Base-by-base conservation (phyloP, 2,329 filamentous ascomycete genomes). In the Seiridium cupressi region DNA sequence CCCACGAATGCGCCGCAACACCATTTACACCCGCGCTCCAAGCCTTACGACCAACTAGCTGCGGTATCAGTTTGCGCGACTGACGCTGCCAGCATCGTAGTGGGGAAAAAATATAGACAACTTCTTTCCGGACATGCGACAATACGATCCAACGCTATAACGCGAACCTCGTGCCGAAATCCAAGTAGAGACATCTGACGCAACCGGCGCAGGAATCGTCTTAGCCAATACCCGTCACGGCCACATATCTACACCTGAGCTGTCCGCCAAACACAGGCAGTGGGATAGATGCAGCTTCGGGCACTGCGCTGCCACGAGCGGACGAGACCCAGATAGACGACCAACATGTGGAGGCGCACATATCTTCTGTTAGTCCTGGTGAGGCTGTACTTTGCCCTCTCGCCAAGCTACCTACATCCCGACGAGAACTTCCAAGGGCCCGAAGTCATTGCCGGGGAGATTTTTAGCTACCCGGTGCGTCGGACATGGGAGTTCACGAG, bases 381-480 rank as follows among this genome's bases (percentile, higher is more conserved):
- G 70, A 90, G 95, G 76, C 84, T 98, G 71, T 98, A 94, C 85
- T 94, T 98, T 74, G 94, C 95, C 62, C 80, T 98, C 65, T 93
- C 90, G 64, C 91, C 95, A 61, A 98, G 94, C 81, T 99, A 99
- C 76, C 86, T 99, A 51, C 95, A 99, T 75, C 95, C 95, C 4
- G 95, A 99, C 79, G 95, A 99, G 83, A 95, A 98, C 81, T 99
- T 99, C 71, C 95, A 99, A 79, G 95, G 95, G 42, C 95, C 95
- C 13, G 95, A 99, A 80, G 89, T 98, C 65, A 95, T 98, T 71
- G 93, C 94, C 71, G 94, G 93, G 70, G 89, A 94, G 74, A 92
- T 97, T 69, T 97, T 97, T 73, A 89, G 88, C 72, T 98, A 96
- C 74, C 93, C 93, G 5, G 90, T 94, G 65, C 90, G 90, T 68